These are phyloP conservation scores for Elaeagnus macrophylla DNA, from an alignment of 306 rosid genomes.

Conservation along the genomic window DNA sequence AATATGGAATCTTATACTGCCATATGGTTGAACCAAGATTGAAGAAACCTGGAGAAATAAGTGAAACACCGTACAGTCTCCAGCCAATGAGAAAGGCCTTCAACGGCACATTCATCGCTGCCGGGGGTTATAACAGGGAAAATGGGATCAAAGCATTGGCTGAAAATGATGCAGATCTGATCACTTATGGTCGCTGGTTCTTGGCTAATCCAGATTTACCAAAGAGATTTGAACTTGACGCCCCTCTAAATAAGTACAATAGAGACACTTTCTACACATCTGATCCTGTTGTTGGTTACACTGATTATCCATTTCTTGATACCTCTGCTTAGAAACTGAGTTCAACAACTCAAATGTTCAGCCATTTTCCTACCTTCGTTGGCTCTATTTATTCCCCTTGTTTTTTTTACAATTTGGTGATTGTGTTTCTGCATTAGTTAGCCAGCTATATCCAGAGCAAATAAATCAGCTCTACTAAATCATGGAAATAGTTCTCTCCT, in stretches of 20 bases:
- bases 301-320: conserved; percentile 54
- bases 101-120: conserved; percentile 41
- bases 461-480: too few relatives aligned
- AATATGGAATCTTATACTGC: conserved; percentile 38
- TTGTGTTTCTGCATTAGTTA: too few relatives aligned
- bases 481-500: too few relatives aligned
- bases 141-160: conserved; percentile 44
- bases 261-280: conserved; percentile 32
- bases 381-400: too few relatives aligned
- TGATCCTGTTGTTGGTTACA: conserved; percentile 54
- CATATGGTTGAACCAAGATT: conserved; percentile 71
- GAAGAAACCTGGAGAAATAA: conserved; percentile 7
- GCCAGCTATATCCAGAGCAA: too few relatives aligned
- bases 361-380: too few relatives aligned
- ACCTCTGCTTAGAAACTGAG: neutral
- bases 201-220: conserved; percentile 70
- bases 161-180: conserved; percentile 34
- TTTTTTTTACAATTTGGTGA: too few relatives aligned
- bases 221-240: conserved; percentile 45
- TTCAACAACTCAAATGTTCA: too few relatives aligned
- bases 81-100: conserved; percentile 53
- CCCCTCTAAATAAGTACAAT: conserved; percentile 50
- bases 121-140: conserved; percentile 43
- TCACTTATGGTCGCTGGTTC: conserved; percentile 34
- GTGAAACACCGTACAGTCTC: conserved; percentile 25